A percentile compares a stretch with the other conserved stretches of the same genome.
phyloP scores from a whole-genome alignment of 2,329 filamentous ascomycete species.

The Colletotrichum agaves region DNA sequence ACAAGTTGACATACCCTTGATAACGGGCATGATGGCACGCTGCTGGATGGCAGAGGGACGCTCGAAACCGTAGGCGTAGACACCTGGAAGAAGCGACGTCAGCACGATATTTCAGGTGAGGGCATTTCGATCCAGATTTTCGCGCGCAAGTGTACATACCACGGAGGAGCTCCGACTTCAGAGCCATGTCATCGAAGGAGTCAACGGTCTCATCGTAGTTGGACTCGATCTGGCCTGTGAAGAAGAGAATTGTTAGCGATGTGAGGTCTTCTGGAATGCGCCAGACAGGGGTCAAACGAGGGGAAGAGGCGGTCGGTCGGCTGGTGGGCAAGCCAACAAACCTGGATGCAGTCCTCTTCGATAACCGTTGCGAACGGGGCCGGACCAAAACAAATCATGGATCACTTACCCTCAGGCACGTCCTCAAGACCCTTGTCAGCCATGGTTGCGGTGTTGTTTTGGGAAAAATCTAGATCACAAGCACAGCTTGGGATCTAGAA shows the following conservation, averaged over 20 bases:
- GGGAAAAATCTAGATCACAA: conserved; percentile 77
- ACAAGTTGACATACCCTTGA: conserved; percentile 80
- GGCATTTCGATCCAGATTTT: conserved; percentile 35
- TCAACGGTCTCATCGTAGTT: conserved; percentile 99
- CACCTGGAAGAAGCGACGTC: conserved; percentile 62
- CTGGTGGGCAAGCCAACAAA: background rate
- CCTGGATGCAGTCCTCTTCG: background rate
- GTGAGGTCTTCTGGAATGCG: conserved; percentile 21
- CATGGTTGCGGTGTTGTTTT: conserved; percentile 84
- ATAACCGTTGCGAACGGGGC: background rate
- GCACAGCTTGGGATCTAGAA: conserved; percentile 80
- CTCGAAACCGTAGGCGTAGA: conserved; percentile 99
- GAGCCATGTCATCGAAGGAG: conserved; percentile 98
- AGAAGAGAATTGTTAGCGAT: conserved; percentile 37
- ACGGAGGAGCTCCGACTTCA: conserved; percentile 97
- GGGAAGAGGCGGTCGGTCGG: conserved; percentile 21
- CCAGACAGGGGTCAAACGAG: background rate
- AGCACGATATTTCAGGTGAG: conserved; percentile 16
- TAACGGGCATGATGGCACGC: conserved; percentile 99
- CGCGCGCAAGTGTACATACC: conserved; percentile 56
- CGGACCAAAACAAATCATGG: background rate
- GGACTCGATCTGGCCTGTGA: conserved; percentile 95
- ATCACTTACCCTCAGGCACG: conserved; percentile 77
- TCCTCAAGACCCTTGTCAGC: conserved; percentile 99
- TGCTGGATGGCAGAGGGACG: conserved; percentile 99